Evolutionary conservation across 495 filamentous ascomycete genomes (phyloP), one percentile per base, ranked within the genome.

Genomic region (Aspergillus panamensis): DNA sequence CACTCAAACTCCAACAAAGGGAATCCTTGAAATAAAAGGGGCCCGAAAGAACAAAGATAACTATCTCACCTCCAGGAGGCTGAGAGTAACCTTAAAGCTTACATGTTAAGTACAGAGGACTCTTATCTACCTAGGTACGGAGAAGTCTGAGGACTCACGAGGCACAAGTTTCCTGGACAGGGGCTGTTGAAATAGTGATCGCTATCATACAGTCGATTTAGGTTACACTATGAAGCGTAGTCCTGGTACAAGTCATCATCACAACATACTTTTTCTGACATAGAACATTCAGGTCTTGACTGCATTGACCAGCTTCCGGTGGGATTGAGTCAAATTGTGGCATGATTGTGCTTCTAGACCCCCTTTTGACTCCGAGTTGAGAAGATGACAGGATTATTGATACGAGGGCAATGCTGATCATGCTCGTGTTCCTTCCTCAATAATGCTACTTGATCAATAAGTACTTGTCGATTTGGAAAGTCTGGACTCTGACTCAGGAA

Each of bases 341-440:
- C 25, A 25, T 5, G 25, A 25, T 25, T 25, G 19, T 45, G 16
- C 17, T 19, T 1, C n/a, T 6, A 10, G 20, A 1, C 42, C 42
- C n/a, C 16, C 20, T 45, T 45, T 20, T 19, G 14, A 20, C 16
- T 21, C 6, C 42, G 9, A 19, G 2, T 44, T 19, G 8, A 12
- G 16, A 17, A 14, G 16, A 40, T 14, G 16, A 13, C 3, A 40
- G 8, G 37, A 40, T 40, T 14, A 40, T 40, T 14, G 10, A 39
- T 39, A 39, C 43, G 14, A 13, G 25, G 17, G 25, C 14, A 13
- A 49, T 31, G 20, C 16, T 47, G 42, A 55, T 55, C 51, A 35
- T 51, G 55, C 58, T 61, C 48, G 35, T 51, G 55, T 62, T 61
- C 48, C 17, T 52, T 29, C 25, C 1, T 9, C 32, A 33, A 48